A percentile compares a stretch with the other conserved stretches of the same genome.
phyloP scores from a whole-genome alignment of 208 protist genomes.

The Acanthamoeba royreba region DNA sequence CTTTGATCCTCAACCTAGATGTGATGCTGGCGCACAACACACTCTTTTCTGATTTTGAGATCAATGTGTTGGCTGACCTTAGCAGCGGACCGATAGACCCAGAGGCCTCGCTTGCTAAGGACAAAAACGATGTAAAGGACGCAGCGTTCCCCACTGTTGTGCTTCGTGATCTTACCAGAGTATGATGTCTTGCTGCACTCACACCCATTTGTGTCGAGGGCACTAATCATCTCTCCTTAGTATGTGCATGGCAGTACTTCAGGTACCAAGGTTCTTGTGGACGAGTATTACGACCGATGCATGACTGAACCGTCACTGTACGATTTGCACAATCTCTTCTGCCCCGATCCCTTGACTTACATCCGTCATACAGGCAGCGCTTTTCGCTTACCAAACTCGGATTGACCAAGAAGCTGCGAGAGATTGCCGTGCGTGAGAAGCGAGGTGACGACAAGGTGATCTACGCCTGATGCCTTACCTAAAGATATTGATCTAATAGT shows the following conservation, averaged over 20 bases:
- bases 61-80: not conserved
- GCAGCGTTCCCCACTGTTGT: not conserved
- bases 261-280: not conserved
- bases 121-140: not conserved
- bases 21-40: not conserved
- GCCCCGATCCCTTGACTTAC: not conserved
- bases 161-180: not conserved
- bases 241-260: not conserved
- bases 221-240: not conserved
- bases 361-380: not conserved
- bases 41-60: not conserved
- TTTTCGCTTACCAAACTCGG: not conserved
- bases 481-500: not conserved
- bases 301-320: not conserved
- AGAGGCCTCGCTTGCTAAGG: not conserved
- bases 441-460: not conserved
- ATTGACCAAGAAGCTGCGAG: not conserved
- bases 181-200: not conserved
- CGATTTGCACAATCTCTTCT: not conserved
- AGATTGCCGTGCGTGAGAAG: not conserved
- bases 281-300: not conserved
- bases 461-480: not conserved
- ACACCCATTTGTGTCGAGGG: not conserved
- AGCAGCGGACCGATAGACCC: not conserved
- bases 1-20: not conserved